Evolutionary conservation across 1,284 basidiomycete species (phyloP), one percentile per base, ranked within the genome.

Genomic region (Ustanciosporium gigantosporum): DNA sequence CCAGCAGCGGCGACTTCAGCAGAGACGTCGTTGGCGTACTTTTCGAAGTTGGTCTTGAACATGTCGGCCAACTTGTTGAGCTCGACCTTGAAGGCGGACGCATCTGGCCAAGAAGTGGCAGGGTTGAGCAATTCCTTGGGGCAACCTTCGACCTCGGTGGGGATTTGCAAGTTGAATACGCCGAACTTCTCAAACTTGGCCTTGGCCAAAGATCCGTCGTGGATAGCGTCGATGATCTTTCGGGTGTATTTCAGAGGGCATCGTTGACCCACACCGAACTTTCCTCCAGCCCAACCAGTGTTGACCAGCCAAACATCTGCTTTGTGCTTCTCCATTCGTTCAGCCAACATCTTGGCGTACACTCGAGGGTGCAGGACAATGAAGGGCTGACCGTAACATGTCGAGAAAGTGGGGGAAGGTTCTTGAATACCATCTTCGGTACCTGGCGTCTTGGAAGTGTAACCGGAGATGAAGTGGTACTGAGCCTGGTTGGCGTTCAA

Each of bases 301-400:
- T 98, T 97, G 85, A 98, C 90, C 77, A 98, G 85, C 91, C 91
- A 98, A 83, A 93, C 96, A 81, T 94, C 82, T 76, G 92, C 92
- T 61, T 91, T 86, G 82, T 90, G 84, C 81, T 88, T 85, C 52
- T 87, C 81, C 94, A 98, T 98, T 76, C 90, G 87, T 77, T 91
- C 88, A 8, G 94, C 91, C 69, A 99, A 84, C 95, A 98, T 99
- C 80, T 88, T 84, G 41, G 94, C 94, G 81, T 99, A 99, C 65
- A 91, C 61, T 31, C 66, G 64, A 5, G 80, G 76, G 82, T 95
- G 93, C 53, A 96, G 89, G 66, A 97, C 89, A 78, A 99, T 95
- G 85, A 98, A 99, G 24, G 95, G 94, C 58, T 95, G 94, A 71
- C 90, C 91, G 84, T 97, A 97, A 81, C 93, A 97, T 27, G 94